Evolutionary conservation across 139 green algal genomes (phyloP), one percentile per base, ranked within the genome.

Genomic region (Chlorella sorokiniana): DNA sequence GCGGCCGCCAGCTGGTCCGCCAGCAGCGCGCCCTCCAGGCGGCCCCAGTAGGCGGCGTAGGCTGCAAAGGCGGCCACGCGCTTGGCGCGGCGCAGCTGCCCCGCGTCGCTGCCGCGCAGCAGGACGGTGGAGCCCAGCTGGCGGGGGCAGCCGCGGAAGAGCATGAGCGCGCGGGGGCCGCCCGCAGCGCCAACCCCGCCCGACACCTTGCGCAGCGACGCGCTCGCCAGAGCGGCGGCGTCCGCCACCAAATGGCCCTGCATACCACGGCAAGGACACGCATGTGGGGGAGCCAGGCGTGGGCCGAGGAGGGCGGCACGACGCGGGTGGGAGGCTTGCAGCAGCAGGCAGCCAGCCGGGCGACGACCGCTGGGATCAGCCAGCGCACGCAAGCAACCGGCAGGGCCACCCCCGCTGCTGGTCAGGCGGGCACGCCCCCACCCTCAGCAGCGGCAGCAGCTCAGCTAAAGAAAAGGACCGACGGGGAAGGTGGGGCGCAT

Each of bases 121-220:
- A 96, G 67, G 9, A 97, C 82, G 0, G 92, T 98, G 84, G 88
- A 91, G 29, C 90, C 93, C 35, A 94, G 86, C 33, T 88, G 88
- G 5, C 83, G 78, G 1, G 88, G 82, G 83, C 88, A 95, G 62
- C 90, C 91, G 40, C 93, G 92, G 70, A 98, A 94, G n/a, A 87
- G 84, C 92, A 98, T 95, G 23, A 97, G 87, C 25, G 69, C 44
- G 3, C 77, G 54, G 0, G 69, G 35, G 40, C 29, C 59, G 51
- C 6, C 27, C 42, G 16, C 51, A 27, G 44, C 48, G 29, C 10
- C 1, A 52, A 7, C 11, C 31, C 31, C 8, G 2, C 38, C 67
- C 33, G 31, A 44, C 52, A 52, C 20, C 33, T 42, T 45, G 54
- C 54, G 54, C 54, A n/a, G 18, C 73, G 44, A 42, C 22, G 31